A percentile compares a stretch with the other conserved stretches of the same genome.
phyloP scores from a whole-genome alignment of 2,329 filamentous ascomycete genomes.

The Colletotrichum tofieldiae region DNA sequence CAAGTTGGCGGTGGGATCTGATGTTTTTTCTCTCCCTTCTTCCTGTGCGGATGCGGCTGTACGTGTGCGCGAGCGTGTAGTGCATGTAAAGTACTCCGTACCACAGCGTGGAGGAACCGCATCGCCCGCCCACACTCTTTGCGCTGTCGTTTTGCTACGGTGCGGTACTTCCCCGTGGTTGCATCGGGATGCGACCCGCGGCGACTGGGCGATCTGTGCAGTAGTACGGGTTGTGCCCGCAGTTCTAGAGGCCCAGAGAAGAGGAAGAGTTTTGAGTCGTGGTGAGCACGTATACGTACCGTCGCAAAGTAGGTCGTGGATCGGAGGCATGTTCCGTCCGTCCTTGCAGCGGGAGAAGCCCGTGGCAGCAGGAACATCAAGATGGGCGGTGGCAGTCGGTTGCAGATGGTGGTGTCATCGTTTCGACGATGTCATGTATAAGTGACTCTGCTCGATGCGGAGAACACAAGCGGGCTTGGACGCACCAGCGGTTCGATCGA shows the following conservation, averaged over 20 bases:
- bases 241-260: constrained; percentile 1
- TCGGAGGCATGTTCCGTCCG: not conserved
- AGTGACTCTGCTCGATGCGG: constrained; percentile 21
- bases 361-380: not conserved
- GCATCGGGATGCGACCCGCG: constrained; percentile 35
- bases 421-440: constrained; percentile 25
- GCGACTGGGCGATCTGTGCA: constrained; percentile 38
- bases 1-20: constrained; percentile 36
- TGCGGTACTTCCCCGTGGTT: constrained; percentile 19
- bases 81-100: not conserved
- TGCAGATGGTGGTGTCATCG: constrained; percentile 7
- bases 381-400: not conserved
- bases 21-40: not conserved
- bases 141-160: not conserved
- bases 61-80: not conserved
- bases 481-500: constrained; percentile 26
- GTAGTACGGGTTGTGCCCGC: constrained; percentile 8
- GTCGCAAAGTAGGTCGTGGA: not conserved
- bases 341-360: not conserved
- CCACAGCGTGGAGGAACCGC: not conserved
- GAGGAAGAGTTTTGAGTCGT: not conserved
- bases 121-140: not conserved
- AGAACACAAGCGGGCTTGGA: constrained; percentile 2
- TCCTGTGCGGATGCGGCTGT: constrained; percentile 4
- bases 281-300: not conserved